Conservation (phyloP, 129 eudicot species). For the Flaveria robusta region DNA sequence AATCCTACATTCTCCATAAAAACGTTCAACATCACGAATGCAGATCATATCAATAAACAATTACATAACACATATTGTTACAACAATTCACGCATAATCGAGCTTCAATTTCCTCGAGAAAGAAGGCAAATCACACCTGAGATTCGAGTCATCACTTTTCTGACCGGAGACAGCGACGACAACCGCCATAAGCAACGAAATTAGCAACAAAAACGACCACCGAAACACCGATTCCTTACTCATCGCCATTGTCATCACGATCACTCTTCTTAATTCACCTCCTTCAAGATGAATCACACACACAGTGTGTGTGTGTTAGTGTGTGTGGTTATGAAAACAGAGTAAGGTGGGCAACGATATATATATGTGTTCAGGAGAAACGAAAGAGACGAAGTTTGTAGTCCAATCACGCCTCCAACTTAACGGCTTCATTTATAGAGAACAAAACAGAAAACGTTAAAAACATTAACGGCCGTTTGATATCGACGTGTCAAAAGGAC, state of each 20-base stretch:
- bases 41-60: neutral
- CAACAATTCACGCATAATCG: neutral
- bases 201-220: constrained; percentile 21
- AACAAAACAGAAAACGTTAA: constrained; percentile 20
- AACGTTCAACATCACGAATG: constrained; percentile 1
- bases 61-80: neutral
- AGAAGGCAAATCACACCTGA: constrained; percentile 17
- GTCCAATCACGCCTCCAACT: constrained; percentile 46
- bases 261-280: neutral
- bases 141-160: neutral
- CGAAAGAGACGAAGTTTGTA: constrained; percentile 31
- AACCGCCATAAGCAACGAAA: constrained; percentile 20
- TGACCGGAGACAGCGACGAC: neutral
- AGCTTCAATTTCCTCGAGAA: neutral
- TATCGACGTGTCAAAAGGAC: constrained; percentile 5
- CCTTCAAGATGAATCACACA: constrained; percentile 9
- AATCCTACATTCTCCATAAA: neutral
- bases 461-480: constrained; percentile 38
- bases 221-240: constrained; percentile 21
- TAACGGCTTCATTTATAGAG: constrained; percentile 61
- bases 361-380: constrained; percentile 31
- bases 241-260: constrained; percentile 30
- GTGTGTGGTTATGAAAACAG: constrained; percentile 24
- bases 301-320: constrained; percentile 14
- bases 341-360: constrained; percentile 36